These are phyloP conservation scores for Sporothrix pseudoabietina DNA, from an alignment of 2,329 filamentous ascomycete genomes.

Conservation along the genomic window DNA sequence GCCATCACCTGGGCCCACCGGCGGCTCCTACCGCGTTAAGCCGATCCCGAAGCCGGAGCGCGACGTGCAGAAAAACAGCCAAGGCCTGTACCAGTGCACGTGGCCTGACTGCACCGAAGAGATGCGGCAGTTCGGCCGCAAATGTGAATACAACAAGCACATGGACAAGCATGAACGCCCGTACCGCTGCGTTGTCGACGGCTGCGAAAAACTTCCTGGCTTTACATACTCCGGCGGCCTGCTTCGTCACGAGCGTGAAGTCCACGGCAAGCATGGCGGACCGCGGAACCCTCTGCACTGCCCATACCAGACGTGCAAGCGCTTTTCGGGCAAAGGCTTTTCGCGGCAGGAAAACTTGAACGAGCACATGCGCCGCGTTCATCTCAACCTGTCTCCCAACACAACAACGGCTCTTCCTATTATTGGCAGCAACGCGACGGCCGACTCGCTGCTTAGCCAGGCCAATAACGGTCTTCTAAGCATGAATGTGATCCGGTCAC, in stretches of 20 bases:
- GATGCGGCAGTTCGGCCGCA: slow-evolving; percentile 69
- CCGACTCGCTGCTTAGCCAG: slow-evolving; percentile 14
- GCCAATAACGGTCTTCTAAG: background rate
- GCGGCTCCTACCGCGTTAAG: slow-evolving; percentile 47
- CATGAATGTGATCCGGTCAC: slow-evolving; percentile 26
- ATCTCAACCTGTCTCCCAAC: slow-evolving; percentile 44
- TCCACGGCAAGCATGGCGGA: slow-evolving; percentile 86
- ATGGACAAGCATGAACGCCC: slow-evolving; percentile 98
- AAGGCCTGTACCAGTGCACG: slow-evolving; percentile 78
- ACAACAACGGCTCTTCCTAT: background rate
- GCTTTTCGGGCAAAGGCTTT: slow-evolving; percentile 84
- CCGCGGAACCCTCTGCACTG: slow-evolving; percentile 87
- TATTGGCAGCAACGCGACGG: background rate
- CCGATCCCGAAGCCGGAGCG: slow-evolving; percentile 62
- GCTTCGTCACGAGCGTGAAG: slow-evolving; percentile 86
- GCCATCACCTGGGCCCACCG: slow-evolving; percentile 33
- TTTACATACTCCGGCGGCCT: slow-evolving; percentile 95
- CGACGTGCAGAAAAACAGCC: slow-evolving; percentile 60
- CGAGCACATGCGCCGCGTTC: slow-evolving; percentile 89
- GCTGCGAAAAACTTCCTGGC: slow-evolving; percentile 86
- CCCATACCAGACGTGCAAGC: slow-evolving; percentile 83
- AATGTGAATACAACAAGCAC: slow-evolving; percentile 97
- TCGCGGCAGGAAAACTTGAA: slow-evolving; percentile 92
- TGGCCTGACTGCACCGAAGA: slow-evolving; percentile 69
- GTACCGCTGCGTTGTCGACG: slow-evolving; percentile 80